Percentiles rank a stretch among this genome's conserved stretches.
Conservation (phyloP, 164 flowering plant species). For the Aristolochia contorta region DNA sequence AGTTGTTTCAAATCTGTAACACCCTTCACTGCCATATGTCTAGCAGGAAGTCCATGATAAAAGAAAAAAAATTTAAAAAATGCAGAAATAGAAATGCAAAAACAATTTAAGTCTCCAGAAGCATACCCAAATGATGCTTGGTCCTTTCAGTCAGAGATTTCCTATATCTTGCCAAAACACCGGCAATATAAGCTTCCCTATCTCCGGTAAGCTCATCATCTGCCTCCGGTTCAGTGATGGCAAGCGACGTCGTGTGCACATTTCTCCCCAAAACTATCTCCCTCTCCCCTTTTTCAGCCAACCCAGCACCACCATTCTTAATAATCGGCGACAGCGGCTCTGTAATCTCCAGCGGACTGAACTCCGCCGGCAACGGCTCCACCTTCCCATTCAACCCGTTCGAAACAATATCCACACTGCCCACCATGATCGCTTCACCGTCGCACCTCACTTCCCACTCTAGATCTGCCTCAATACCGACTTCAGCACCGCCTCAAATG, state of each 20-base stretch:
- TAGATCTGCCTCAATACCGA: not conserved
- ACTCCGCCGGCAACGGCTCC: conserved; percentile 23
- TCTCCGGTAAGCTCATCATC: conserved; percentile 91
- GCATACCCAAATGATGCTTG: conserved; percentile 76
- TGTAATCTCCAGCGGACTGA: conserved; percentile 26
- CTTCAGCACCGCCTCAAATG: too few species aligned
- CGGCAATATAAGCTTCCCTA: conserved; percentile 88
- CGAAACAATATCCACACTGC: conserved; percentile 9
- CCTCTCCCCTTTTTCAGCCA: conserved; percentile 14
- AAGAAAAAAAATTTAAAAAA: not conserved
- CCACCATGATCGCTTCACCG: conserved; percentile 17
- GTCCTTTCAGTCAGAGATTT: conserved; percentile 59
- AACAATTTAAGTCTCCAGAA: not conserved
- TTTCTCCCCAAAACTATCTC: conserved; percentile 81
- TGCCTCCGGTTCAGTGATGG: conserved; percentile 80
- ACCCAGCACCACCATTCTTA: conserved; percentile 6
- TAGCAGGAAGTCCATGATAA: too few species aligned
- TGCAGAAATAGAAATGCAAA: too few species aligned
- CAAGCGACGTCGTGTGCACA: conserved; percentile 67
- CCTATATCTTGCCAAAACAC: conserved; percentile 78
- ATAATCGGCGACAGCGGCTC: conserved; percentile 13
- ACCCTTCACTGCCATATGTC: not conserved
- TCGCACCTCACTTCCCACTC: not conserved
- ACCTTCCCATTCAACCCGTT: conserved; percentile 12
- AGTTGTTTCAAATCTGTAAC: not conserved